Evolutionary conservation across 768 basidiomycete species (phyloP).

Genomic region (Amanita rubescens): DNA sequence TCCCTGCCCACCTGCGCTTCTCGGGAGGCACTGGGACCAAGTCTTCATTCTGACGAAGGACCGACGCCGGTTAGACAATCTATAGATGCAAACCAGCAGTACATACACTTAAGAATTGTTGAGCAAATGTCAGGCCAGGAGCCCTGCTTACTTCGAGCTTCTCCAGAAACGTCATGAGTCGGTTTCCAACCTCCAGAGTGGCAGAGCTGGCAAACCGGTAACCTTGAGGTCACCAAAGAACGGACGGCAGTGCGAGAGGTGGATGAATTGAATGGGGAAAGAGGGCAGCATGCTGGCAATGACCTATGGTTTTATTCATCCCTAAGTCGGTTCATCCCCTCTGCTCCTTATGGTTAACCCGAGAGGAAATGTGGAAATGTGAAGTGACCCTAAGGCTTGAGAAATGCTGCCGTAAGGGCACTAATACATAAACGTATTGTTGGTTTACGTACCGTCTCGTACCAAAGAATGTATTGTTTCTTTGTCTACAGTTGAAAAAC

Average conservation of each 20-base stretch:
- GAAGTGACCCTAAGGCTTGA: too few relatives aligned
- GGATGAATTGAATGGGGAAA: too few relatives aligned
- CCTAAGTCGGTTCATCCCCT: neutral
- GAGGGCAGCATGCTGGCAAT: too few relatives aligned
- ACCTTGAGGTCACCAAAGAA: neutral
- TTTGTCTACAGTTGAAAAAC: too few relatives aligned
- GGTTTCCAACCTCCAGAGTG: too few relatives aligned
- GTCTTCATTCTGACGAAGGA: conserved; percentile 47
- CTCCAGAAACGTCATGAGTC: conserved; percentile 28
- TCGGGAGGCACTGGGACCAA: conserved; percentile 57
- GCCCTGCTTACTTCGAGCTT: conserved; percentile 48
- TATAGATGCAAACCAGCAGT: neutral
- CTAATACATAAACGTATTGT: too few relatives aligned
- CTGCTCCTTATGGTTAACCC: neutral
- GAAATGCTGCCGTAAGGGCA: too few relatives aligned
- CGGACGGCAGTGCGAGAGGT: neutral
- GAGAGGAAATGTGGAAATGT: neutral
- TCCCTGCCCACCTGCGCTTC: conserved; percentile 57
- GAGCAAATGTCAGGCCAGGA: conserved; percentile 41
- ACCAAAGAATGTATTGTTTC: too few relatives aligned
- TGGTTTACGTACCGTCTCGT: too few relatives aligned
- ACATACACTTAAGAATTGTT: conserved; percentile 54
- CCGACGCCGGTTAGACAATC: neutral
- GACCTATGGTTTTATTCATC: too few relatives aligned
- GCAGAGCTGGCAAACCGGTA: neutral